Evolutionary conservation across 208 protist genomes (phyloP).

Genomic region (Leishmania amazonensis): DNA sequence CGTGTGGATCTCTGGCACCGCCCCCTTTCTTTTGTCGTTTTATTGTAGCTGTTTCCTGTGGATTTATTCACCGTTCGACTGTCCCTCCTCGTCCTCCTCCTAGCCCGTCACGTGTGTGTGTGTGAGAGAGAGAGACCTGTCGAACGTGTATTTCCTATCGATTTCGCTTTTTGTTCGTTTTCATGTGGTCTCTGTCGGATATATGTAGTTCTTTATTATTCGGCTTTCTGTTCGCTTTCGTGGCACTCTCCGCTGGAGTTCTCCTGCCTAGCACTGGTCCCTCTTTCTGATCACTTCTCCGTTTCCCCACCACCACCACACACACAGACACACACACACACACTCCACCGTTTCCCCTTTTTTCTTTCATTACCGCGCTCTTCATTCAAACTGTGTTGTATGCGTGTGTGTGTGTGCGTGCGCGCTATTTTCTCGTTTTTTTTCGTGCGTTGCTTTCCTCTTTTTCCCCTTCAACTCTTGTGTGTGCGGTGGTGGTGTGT

Average conservation of each 20-base stretch:
- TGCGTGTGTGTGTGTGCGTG: slow-evolving; percentile 2
- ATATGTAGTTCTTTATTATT: neutral
- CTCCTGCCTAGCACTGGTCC: neutral
- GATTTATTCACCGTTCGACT: neutral
- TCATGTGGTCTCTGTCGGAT: neutral
- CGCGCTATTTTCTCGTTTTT: neutral
- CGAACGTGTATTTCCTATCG: neutral
- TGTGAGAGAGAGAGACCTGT: neutral
- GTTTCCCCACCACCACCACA: neutral
- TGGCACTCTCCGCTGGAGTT: neutral
- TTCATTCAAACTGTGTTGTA: neutral
- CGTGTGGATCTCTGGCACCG: neutral
- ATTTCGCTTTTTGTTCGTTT: neutral
- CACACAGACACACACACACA: neutral
- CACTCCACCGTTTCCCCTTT: neutral
- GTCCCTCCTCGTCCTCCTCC: neutral
- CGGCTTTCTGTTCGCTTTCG: neutral
- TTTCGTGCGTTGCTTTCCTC: neutral
- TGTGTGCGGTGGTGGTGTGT: neutral
- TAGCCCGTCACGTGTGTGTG: neutral
- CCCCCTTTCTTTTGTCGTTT: neutral
- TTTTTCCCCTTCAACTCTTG: neutral
- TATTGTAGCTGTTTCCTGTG: neutral
- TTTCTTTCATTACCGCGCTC: neutral
- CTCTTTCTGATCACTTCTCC: neutral